These are phyloP conservation scores for Nothophaeocryptopus gaeumannii DNA, from an alignment of 2,329 filamentous ascomycete species.

Conservation along the genomic window DNA sequence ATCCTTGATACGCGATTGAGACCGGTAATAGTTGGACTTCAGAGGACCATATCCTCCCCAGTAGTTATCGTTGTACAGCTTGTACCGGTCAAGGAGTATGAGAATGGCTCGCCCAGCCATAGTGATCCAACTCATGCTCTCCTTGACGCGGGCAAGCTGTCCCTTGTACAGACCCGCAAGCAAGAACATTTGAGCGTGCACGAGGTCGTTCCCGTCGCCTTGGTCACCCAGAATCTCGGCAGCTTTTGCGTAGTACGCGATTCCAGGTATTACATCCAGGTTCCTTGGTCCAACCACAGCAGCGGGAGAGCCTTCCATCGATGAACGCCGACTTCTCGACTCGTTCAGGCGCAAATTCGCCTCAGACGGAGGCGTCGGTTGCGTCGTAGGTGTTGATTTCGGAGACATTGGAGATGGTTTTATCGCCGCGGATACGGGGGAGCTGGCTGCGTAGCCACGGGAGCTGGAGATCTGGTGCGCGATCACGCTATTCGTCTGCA, in stretches of 20 bases:
- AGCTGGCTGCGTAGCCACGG: constrained; percentile 25
- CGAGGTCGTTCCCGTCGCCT: constrained; percentile 72
- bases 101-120: constrained; percentile 61
- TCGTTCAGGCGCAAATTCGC: constrained; percentile 20
- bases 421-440: constrained; percentile 31
- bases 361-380: constrained; percentile 33
- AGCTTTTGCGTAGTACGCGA: constrained; percentile 85
- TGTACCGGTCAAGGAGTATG: constrained; percentile 72
- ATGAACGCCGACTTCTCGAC: constrained; percentile 32
- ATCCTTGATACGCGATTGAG: constrained; percentile 31
- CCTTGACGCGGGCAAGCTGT: constrained; percentile 79
- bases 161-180: constrained; percentile 86
- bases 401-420: constrained; percentile 41
- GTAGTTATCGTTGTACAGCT: constrained; percentile 34
- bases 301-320: constrained; percentile 28
- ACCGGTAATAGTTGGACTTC: constrained; percentile 29
- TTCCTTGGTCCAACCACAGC: constrained; percentile 27
- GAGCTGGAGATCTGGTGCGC: constrained; percentile 28
- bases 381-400: constrained; percentile 34
- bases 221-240: constrained; percentile 83
- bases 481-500: constrained; percentile 37
- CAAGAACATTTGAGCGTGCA: constrained; percentile 80
- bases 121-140: constrained; percentile 73
- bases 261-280: constrained; percentile 79
- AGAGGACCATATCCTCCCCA: constrained; percentile 39